Evolutionary conservation across 2,329 filamentous ascomycete species (phyloP).

Genomic region (Ophiostoma tasmaniense): DNA sequence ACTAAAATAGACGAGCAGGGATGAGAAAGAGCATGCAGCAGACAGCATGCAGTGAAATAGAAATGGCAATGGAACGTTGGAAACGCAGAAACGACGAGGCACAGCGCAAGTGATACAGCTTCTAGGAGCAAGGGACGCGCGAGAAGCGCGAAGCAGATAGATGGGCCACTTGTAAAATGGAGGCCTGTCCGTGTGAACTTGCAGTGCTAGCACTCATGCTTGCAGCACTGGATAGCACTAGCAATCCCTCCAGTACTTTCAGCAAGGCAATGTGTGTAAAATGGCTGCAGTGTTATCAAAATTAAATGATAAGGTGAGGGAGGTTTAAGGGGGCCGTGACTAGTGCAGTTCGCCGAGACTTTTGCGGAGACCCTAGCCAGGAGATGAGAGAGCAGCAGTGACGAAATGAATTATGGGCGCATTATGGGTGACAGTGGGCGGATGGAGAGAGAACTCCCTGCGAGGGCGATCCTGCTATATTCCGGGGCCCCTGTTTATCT

Average conservation of each 20-base stretch:
- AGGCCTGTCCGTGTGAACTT: neutral
- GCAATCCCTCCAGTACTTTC: neutral
- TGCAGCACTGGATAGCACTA: neutral
- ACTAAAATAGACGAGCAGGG: neutral
- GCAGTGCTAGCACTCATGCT: neutral
- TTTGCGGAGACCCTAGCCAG: constrained; percentile 9
- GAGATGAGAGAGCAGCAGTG: neutral
- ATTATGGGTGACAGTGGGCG: neutral
- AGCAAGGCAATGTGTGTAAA: constrained; percentile 3
- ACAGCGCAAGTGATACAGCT: neutral
- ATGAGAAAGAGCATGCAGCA: neutral
- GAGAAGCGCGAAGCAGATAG: constrained; percentile 19
- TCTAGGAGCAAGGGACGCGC: constrained; percentile 16
- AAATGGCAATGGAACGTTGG: neutral
- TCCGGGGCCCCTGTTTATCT: neutral
- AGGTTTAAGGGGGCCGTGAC: constrained; percentile 5
- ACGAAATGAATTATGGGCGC: constrained; percentile 5
- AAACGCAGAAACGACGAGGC: neutral
- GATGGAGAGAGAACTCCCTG: constrained; percentile 1
- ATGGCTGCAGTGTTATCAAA: constrained; percentile 10
- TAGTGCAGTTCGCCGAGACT: constrained; percentile 13
- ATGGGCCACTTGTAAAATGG: neutral
- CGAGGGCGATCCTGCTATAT: neutral
- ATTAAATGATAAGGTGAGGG: constrained; percentile 16
- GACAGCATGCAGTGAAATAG: neutral